These are phyloP conservation scores for Priceomyces carsonii DNA, from an alignment of 805 yeast genomes.

Conservation along the genomic window DNA sequence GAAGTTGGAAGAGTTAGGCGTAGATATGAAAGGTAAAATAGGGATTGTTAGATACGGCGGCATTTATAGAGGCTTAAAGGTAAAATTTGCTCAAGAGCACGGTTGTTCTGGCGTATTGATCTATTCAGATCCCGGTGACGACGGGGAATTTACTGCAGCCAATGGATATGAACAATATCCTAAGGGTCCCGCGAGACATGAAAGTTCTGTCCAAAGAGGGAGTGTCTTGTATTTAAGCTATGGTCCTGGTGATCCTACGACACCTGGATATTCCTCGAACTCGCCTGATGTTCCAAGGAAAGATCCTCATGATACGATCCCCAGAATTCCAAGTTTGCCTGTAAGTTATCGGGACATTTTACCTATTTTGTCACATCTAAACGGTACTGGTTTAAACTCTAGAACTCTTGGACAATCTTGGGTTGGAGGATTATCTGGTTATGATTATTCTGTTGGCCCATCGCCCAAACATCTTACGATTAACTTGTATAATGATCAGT, in stretches of 20 bases:
- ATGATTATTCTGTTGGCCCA: slow-evolving; percentile 58
- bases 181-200: slow-evolving; percentile 75
- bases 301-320: slow-evolving; percentile 53
- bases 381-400: slow-evolving; percentile 53
- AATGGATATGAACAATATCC: slow-evolving; percentile 71
- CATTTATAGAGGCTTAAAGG: slow-evolving; percentile 72
- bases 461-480: slow-evolving; percentile 37
- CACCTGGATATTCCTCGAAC: slow-evolving; percentile 61
- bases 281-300: slow-evolving; percentile 46
- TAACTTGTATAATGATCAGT: slow-evolving; percentile 61
- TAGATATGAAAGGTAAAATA: slow-evolving; percentile 56
- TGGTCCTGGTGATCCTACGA: slow-evolving; percentile 71
- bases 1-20: slow-evolving; percentile 43
- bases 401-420: slow-evolving; percentile 43
- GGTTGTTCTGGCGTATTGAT: slow-evolving; percentile 70
- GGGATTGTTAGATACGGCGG: slow-evolving; percentile 69
- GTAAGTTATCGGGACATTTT: slow-evolving; percentile 61
- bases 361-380: slow-evolving; percentile 59
- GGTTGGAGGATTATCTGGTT: slow-evolving; percentile 42
- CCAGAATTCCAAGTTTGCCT: slow-evolving; percentile 71
- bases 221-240: slow-evolving; percentile 62
- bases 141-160: slow-evolving; percentile 48
- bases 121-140: slow-evolving; percentile 72
- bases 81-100: slow-evolving; percentile 70
- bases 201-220: slow-evolving; percentile 75